Conservation (phyloP, 1,284 basidiomycete genomes). For the Leccinum fallax region DNA sequence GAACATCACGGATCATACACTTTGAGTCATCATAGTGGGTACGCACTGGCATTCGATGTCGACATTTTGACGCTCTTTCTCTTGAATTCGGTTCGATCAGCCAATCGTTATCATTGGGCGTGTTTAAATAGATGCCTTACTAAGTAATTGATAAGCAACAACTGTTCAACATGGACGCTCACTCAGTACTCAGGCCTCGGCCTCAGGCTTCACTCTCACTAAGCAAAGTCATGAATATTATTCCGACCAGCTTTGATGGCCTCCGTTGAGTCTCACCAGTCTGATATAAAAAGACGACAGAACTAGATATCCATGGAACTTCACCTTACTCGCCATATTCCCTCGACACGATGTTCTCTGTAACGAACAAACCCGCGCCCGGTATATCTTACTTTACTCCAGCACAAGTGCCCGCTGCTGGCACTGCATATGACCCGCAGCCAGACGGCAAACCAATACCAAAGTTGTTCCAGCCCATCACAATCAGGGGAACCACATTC, state of each 20-base stretch:
- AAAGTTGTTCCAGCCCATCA: constrained; percentile 64
- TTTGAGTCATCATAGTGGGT: not conserved
- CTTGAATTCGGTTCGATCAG: not conserved
- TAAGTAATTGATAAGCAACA: not conserved
- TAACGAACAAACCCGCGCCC: constrained; percentile 38
- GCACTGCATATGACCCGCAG: constrained; percentile 48
- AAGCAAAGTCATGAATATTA: not conserved
- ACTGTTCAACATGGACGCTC: not conserved
- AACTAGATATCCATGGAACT: not conserved
- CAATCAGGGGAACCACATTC: constrained; percentile 64
- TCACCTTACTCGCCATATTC: not conserved
- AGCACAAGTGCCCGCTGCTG: constrained; percentile 50
- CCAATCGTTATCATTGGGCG: not conserved
- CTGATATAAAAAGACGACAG: constrained; percentile 6
- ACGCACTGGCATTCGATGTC: not conserved
- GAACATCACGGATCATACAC: not conserved
- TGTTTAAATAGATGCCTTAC: not conserved
- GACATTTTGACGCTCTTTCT: not conserved
- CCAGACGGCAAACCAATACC: constrained; percentile 49
- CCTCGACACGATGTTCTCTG: constrained; percentile 12
- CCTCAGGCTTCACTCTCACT: constrained; percentile 1
- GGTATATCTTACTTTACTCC: constrained; percentile 56
- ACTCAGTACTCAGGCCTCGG: not conserved
- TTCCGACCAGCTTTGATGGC: not conserved
- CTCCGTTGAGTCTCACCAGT: not conserved